phyloP scores from a whole-genome alignment of 2,329 filamentous ascomycete species.

The Aspergillus brasiliensis region DNA sequence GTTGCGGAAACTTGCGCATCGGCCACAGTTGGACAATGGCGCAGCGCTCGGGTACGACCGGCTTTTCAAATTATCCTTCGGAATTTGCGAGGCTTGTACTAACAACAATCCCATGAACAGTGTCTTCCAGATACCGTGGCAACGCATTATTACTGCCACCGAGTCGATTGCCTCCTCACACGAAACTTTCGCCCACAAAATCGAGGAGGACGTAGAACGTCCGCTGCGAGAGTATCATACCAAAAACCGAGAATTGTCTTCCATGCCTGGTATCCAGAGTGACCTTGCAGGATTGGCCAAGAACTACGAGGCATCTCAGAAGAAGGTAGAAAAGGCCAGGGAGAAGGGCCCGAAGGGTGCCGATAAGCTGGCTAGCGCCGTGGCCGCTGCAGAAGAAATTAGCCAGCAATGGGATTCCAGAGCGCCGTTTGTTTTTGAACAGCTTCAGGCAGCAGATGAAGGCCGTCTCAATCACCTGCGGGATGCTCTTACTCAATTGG shows the following conservation, averaged over 20 bases:
- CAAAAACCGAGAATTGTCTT: constrained; percentile 73
- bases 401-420: constrained; percentile 88
- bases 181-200: constrained; percentile 73
- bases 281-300: constrained; percentile 81
- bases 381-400: constrained; percentile 73
- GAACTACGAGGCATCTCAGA: constrained; percentile 80
- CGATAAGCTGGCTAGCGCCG: constrained; percentile 75
- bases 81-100: background rate
- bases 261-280: constrained; percentile 76
- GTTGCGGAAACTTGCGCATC: constrained; percentile 76
- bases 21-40: constrained; percentile 71
- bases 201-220: constrained; percentile 85
- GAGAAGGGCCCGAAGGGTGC: constrained; percentile 74
- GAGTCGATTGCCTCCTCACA: constrained; percentile 83
- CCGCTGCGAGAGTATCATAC: constrained; percentile 75
- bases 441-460: constrained; percentile 87
- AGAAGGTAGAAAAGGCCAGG: constrained; percentile 80
- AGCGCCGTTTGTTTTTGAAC: constrained; percentile 92
- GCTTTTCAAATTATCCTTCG: background rate
- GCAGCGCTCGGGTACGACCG: constrained; percentile 80
- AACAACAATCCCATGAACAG: constrained; percentile 51
- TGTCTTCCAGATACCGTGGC: constrained; percentile 88
- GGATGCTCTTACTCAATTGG: constrained; percentile 86
- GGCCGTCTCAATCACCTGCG: constrained; percentile 84
- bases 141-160: constrained; percentile 77